phyloP scores from a whole-genome alignment of 306 rosid species.

The Potentilla sterilis region DNA sequence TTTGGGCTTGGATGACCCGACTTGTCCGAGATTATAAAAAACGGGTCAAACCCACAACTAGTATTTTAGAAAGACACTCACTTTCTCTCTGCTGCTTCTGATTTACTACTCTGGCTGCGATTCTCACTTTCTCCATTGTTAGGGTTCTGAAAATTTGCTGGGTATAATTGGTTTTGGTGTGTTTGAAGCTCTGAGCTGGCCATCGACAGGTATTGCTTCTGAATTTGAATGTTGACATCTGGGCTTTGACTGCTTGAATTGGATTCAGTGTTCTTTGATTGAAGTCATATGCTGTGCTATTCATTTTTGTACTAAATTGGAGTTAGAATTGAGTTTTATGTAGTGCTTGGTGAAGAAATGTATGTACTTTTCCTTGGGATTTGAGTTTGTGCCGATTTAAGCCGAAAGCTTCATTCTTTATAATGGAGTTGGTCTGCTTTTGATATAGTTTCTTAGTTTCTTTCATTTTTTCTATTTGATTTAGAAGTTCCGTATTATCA shows the following conservation, averaged over 20 bases:
- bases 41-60: background rate
- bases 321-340: background rate
- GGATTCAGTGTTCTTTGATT: background rate
- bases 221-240: background rate
- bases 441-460: background rate
- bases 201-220: background rate
- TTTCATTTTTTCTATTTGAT: background rate
- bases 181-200: background rate
- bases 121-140: background rate
- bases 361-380: background rate
- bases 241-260: background rate
- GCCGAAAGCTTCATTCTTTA: background rate
- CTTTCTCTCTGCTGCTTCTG: background rate
- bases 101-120: background rate
- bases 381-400: background rate
- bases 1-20: background rate
- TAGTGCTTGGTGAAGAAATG: constrained; percentile 2
- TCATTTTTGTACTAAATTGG: background rate
- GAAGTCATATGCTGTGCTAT: background rate
- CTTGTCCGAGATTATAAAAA: background rate
- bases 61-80: background rate
- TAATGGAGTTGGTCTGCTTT: background rate
- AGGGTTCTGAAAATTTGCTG: constrained; percentile 3
- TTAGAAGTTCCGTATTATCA: background rate
- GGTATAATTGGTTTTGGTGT: background rate